phyloP scores from a whole-genome alignment of 108 stramenopile species.

The Fragilaria crotonensis region DNA sequence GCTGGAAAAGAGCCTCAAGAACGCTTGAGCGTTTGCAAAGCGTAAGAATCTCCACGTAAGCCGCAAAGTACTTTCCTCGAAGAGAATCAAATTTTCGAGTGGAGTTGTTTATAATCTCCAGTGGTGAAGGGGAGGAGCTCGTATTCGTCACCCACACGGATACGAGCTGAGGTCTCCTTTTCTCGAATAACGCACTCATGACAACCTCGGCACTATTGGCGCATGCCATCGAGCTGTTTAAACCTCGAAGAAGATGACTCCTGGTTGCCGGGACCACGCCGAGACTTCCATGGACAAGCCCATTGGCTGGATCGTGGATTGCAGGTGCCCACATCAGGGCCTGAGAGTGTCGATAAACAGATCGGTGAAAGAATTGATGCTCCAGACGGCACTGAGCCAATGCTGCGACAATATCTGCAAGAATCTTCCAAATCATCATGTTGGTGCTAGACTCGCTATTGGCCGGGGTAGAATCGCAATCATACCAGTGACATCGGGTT shows the following conservation, averaged over 20 bases:
- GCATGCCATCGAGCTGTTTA: slow-evolving; percentile 36
- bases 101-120: slow-evolving; percentile 65
- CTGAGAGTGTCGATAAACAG: slow-evolving; percentile 71
- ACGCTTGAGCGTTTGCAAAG: slow-evolving; percentile 33
- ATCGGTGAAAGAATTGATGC: slow-evolving; percentile 71
- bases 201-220: slow-evolving; percentile 47
- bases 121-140: slow-evolving; percentile 45
- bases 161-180: slow-evolving; percentile 61
- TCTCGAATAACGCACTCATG: slow-evolving; percentile 63
- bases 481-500: slow-evolving; percentile 37
- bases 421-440: slow-evolving; percentile 53
- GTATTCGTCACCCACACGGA: slow-evolving; percentile 83
- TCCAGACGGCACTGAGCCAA: slow-evolving; percentile 54
- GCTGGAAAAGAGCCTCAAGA: slow-evolving; percentile 54
- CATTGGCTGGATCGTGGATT: slow-evolving; percentile 41
- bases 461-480: too few relatives aligned
- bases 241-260: slow-evolving; percentile 36
- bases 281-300: slow-evolving; percentile 24
- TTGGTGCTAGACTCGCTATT: slow-evolving; percentile 12
- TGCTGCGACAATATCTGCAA: slow-evolving; percentile 63
- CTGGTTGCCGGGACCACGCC: slow-evolving; percentile 37
- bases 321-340: slow-evolving; percentile 77
- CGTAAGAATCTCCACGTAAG: slow-evolving; percentile 52
- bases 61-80: slow-evolving; percentile 68
- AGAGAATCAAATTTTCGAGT: slow-evolving; percentile 76